Conservation (phyloP, 805 yeast species). For the Sungouiozyma ichnusensis region DNA sequence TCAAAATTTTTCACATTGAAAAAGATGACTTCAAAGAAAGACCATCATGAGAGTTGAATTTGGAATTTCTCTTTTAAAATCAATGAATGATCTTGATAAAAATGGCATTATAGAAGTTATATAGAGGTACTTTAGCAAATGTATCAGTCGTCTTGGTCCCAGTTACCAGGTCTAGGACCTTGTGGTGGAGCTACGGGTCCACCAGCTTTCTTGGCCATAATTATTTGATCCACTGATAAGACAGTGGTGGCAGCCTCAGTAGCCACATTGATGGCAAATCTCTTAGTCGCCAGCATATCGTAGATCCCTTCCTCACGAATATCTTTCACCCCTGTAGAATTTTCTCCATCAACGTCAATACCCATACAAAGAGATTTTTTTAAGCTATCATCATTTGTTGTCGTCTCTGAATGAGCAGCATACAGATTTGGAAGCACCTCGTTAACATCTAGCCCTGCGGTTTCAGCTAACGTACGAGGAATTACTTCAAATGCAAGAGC, state of each 20-base stretch:
- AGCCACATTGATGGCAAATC: conserved; percentile 83
- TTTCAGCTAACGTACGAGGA: conserved; percentile 87
- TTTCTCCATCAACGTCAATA: conserved; percentile 71
- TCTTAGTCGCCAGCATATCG: conserved; percentile 72
- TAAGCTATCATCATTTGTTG: conserved; percentile 7
- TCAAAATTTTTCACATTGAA: no score
- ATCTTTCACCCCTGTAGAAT: conserved; percentile 59
- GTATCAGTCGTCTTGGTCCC: conserved; percentile 82
- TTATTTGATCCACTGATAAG: conserved; percentile 61
- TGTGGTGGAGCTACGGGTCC: conserved; percentile 84
- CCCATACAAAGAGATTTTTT: conserved; percentile 37
- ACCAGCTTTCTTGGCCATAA: conserved; percentile 98
- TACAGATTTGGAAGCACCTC: conserved; percentile 84
- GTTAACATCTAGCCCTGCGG: conserved; percentile 84
- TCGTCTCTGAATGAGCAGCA: conserved; percentile 60
- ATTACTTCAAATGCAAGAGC: conserved; percentile 92
- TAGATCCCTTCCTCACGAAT: conserved; percentile 58
- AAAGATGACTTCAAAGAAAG: no score
- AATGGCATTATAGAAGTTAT: not conserved
- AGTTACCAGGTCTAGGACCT: conserved; percentile 82
- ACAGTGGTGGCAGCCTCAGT: conserved; percentile 86
- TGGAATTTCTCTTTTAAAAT: no score
- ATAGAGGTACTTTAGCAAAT: not conserved
- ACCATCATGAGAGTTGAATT: no score
- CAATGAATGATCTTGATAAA: not conserved